Evolutionary conservation across 176 grass and related monocot species (phyloP).

Genomic region (Zizania latifolia): DNA sequence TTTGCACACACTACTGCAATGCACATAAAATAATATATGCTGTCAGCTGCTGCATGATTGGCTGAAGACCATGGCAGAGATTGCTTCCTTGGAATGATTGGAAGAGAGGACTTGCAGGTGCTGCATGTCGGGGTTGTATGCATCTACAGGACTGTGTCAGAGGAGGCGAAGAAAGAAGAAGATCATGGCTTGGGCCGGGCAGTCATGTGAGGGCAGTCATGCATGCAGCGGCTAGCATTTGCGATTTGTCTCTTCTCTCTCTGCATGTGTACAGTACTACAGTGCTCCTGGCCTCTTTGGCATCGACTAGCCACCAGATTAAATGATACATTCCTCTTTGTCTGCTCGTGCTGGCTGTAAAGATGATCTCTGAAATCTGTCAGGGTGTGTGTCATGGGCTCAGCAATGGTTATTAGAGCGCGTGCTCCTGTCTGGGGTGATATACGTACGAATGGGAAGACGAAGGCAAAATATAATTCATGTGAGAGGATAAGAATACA

Average conservation of each 20-base stretch:
- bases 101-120: slow-evolving; percentile 51
- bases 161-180: slow-evolving; percentile 22
- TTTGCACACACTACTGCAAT: no score
- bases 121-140: not conserved
- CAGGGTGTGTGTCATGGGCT: slow-evolving; percentile 34
- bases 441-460: not conserved
- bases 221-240: no score
- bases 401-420: not conserved
- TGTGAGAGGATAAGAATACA: no score
- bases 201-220: slow-evolving; percentile 31
- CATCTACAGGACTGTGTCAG: slow-evolving; percentile 40
- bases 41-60: slow-evolving; percentile 45
- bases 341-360: slow-evolving; percentile 22
- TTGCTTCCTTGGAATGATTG: slow-evolving; percentile 39
- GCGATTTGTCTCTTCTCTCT: slow-evolving; percentile 44
- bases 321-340: slow-evolving; percentile 14
- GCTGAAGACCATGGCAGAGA: slow-evolving; percentile 47
- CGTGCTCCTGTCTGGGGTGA: not conserved
- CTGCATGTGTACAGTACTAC: not conserved
- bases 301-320: slow-evolving; percentile 17
- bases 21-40: slow-evolving; percentile 58
- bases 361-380: not conserved
- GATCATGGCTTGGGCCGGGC: not conserved
- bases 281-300: slow-evolving; percentile 5
- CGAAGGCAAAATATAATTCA: no score